A percentile compares a stretch with the other conserved stretches of the same genome.
phyloP scores from a whole-genome alignment of 1,284 basidiomycete genomes.

The Ceratobasidium sp. region DNA sequence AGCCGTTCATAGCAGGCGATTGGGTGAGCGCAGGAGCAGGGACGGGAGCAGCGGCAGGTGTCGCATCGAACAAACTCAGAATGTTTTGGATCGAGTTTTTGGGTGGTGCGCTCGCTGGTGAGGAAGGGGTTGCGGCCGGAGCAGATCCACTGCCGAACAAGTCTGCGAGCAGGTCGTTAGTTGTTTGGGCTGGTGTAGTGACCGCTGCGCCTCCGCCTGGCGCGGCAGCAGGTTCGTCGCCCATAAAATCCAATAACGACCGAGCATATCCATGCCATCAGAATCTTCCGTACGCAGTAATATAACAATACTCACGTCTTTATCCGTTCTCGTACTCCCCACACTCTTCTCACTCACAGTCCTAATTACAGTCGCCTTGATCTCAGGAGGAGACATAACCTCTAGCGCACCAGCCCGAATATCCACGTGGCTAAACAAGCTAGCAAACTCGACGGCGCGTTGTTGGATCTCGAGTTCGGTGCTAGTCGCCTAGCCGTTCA shows the following conservation, averaged over 20 bases:
- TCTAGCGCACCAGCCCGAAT: slow-evolving; percentile 93
- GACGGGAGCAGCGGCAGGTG: slow-evolving; percentile 55
- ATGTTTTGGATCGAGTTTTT: slow-evolving; percentile 88
- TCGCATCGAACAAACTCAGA: slow-evolving; percentile 85
- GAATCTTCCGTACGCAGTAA: no score
- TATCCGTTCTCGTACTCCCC: slow-evolving; percentile 84
- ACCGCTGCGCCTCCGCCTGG: slow-evolving; percentile 47
- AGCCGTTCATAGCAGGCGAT: slow-evolving; percentile 16
- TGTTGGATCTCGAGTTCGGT: slow-evolving; percentile 97
- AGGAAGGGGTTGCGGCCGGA: slow-evolving; percentile 61
- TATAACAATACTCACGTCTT: slow-evolving; percentile 68
- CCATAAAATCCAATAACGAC: slow-evolving; percentile 74
- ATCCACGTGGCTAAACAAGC: slow-evolving; percentile 73
- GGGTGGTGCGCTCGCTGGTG: slow-evolving; percentile 54
- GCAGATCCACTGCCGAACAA: slow-evolving; percentile 81
- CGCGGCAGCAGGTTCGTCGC: slow-evolving; percentile 74
- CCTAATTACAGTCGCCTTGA: slow-evolving; percentile 94
- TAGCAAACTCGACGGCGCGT: slow-evolving; percentile 94
- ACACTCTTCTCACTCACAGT: slow-evolving; percentile 94
- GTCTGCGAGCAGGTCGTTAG: slow-evolving; percentile 92
- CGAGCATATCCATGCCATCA: slow-evolving; percentile 55
- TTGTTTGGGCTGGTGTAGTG: slow-evolving; percentile 67
- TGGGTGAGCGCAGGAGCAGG: slow-evolving; percentile 56
- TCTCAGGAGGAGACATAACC: slow-evolving; percentile 97
- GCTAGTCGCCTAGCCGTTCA: slow-evolving; percentile 83